phyloP scores from a whole-genome alignment of 441 rosid genomes.

The Euphorbia schlechtendalii region DNA sequence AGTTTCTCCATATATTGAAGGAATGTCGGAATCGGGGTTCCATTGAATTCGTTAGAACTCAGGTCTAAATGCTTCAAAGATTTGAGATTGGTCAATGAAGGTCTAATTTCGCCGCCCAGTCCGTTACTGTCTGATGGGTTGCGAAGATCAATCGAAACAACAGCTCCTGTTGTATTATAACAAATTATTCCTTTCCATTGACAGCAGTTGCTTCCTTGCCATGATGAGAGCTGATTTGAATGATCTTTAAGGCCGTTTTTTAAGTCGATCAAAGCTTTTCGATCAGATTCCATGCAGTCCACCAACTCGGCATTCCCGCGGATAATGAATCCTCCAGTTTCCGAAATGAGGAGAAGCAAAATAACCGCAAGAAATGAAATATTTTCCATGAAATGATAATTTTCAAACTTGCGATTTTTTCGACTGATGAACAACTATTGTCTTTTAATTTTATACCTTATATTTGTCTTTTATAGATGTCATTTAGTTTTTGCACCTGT shows the following conservation, averaged over 20 bases:
- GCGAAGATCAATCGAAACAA: constrained; percentile 29
- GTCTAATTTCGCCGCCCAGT: constrained; percentile 31
- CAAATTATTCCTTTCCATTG: constrained; percentile 35
- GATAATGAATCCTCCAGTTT: constrained; percentile 11
- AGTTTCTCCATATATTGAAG: constrained; percentile 22
- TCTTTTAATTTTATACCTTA: no score
- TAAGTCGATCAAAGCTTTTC: constrained; percentile 30
- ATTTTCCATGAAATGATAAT: no score
- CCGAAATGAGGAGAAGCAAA: no score
- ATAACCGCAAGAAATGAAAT: no score
- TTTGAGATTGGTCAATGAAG: constrained; percentile 28
- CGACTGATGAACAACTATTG: no score
- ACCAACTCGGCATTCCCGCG: constrained; percentile 21
- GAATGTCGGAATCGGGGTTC: constrained; percentile 29
- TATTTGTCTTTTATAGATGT: no score
- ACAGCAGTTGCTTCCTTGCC: constrained; percentile 37
- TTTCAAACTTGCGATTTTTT: no score
- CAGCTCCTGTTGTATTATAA: constrained; percentile 26
- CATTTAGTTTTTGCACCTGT: no score
- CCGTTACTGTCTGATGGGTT: constrained; percentile 18
- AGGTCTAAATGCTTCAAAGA: constrained; percentile 30
- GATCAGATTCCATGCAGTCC: constrained; percentile 16
- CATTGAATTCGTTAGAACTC: constrained; percentile 26
- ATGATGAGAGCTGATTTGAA: constrained; percentile 26
- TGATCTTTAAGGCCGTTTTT: constrained; percentile 41